Percentiles rank a stretch among this genome's conserved stretches.
phyloP scores from a whole-genome alignment of 2,329 filamentous ascomycete species.

The Xylariaceae sp. region DNA sequence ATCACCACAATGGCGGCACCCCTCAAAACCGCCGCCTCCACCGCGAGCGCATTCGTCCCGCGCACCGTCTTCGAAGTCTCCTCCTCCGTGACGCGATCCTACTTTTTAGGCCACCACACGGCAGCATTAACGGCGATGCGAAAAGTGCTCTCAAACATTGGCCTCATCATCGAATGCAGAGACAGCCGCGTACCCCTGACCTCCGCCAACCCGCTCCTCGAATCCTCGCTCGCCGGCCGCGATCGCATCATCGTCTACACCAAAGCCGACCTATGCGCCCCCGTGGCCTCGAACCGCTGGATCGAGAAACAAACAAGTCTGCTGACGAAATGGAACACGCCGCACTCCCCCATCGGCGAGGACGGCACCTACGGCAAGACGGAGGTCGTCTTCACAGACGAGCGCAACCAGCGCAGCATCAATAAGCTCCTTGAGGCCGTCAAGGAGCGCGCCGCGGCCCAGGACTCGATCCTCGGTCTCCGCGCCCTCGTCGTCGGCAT shows the following conservation, averaged over 20 bases:
- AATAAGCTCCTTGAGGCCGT: slow-evolving; percentile 43
- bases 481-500: slow-evolving; percentile 88
- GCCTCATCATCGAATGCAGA: slow-evolving; percentile 88
- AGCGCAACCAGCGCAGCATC: slow-evolving; percentile 34
- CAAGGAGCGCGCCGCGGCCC: slow-evolving; percentile 43
- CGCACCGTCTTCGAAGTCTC: slow-evolving; percentile 68
- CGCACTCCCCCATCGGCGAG: neutral
- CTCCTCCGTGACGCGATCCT: slow-evolving; percentile 73
- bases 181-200: slow-evolving; percentile 88
- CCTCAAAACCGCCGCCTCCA: slow-evolving; percentile 4
- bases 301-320: slow-evolving; percentile 17
- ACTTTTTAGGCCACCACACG: slow-evolving; percentile 90
- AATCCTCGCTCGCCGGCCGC: slow-evolving; percentile 66
- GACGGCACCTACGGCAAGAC: slow-evolving; percentile 6
- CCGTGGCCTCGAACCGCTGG: slow-evolving; percentile 23
- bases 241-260: slow-evolving; percentile 85
- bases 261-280: slow-evolving; percentile 68
- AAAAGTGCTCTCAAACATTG: slow-evolving; percentile 69
- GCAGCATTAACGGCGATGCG: slow-evolving; percentile 79
- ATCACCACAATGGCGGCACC: neutral
- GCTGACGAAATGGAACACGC: slow-evolving; percentile 19
- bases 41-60: slow-evolving; percentile 60
- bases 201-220: slow-evolving; percentile 84
- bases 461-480: slow-evolving; percentile 68
- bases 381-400: slow-evolving; percentile 42